A percentile compares a stretch with the other conserved stretches of the same genome.
phyloP scores from a whole-genome alignment of 768 basidiomycete genomes.

The Floccularia luteovirens region DNA sequence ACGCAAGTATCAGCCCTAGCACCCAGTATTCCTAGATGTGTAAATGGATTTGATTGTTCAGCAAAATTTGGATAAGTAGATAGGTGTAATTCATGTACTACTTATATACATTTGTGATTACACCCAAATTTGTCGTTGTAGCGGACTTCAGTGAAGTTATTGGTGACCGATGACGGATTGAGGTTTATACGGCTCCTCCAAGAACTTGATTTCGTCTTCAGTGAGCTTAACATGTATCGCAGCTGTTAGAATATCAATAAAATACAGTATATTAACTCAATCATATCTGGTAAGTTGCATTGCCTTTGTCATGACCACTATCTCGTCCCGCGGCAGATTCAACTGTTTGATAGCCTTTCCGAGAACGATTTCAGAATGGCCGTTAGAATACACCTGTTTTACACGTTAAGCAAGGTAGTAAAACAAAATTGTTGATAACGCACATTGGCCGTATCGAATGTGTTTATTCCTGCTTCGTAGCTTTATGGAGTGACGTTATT shows the following conservation, averaged over 20 bases:
- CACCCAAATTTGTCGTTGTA: background rate
- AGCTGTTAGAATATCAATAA: background rate
- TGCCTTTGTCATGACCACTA: conserved; percentile 71
- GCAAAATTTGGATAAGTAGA: no score
- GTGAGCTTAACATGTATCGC: background rate
- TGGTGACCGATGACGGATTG: background rate
- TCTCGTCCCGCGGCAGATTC: conserved; percentile 62
- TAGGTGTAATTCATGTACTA: background rate
- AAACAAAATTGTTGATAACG: background rate
- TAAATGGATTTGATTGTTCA: no score
- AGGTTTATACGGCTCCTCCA: background rate
- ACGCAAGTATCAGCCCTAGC: no score
- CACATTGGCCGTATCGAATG: conserved; percentile 53
- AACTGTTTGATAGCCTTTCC: conserved; percentile 67
- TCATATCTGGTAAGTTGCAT: background rate
- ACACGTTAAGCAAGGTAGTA: background rate
- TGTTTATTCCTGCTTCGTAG: conserved; percentile 56
- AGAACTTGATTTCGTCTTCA: background rate
- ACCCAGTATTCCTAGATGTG: no score
- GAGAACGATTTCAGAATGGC: conserved; percentile 55
- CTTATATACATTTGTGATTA: background rate
- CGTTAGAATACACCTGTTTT: conserved; percentile 54
- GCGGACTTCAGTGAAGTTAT: background rate
- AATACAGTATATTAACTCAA: no score
- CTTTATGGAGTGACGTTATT: conserved; percentile 14